Evolutionary conservation across 768 basidiomycete genomes (phyloP), one percentile per base, ranked within the genome.

Genomic region (Mycena amicta): DNA sequence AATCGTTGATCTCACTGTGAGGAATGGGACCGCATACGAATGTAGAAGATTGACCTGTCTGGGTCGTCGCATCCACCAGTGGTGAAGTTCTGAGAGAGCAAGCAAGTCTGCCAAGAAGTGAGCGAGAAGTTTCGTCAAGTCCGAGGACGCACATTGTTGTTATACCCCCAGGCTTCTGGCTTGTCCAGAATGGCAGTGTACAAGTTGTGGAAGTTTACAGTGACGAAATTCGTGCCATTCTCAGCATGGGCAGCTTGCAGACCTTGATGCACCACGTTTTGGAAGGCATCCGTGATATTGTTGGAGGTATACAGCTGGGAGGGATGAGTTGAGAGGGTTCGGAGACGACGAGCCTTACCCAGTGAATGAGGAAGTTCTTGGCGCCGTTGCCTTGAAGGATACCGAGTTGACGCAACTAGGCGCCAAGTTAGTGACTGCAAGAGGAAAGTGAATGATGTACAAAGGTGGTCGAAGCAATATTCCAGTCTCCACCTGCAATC

Each of bases 221-320:
- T 59, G 15, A 63, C 56, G 52, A 66, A 64, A 49, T 66, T 66
- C 28, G 57, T 66, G 65, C 60, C 63, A 41, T 66, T 64, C 23
- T 56, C 39, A 15, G 51, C 57, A 31, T 57, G 62, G 5, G 63
- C 55, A 8, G 46, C 45, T 26, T 60, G 56, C 3, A 66, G 47
- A 22, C 63, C 59, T 37, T 64, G 50, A 20, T 59, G 56, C 2
- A 66, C 52, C 4, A 53, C 56, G 16, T 60, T 33, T 23, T 66
- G 65, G 40, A 66, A 62, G 3, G 60, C 40, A 47, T 56, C 22
- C 5, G 65, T 66, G 4, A 56, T 53, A 47, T 64, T 61, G 6
- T 53, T 8, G 0, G 15, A 27, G 23, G 57, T 58, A 53, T 61
- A 56, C 12, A 64, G 50, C 63, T 64, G 15, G 46, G 3, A 46